Evolutionary conservation across 2,329 filamentous ascomycete genomes (phyloP).

Genomic region (Fusarium ambrosium): DNA sequence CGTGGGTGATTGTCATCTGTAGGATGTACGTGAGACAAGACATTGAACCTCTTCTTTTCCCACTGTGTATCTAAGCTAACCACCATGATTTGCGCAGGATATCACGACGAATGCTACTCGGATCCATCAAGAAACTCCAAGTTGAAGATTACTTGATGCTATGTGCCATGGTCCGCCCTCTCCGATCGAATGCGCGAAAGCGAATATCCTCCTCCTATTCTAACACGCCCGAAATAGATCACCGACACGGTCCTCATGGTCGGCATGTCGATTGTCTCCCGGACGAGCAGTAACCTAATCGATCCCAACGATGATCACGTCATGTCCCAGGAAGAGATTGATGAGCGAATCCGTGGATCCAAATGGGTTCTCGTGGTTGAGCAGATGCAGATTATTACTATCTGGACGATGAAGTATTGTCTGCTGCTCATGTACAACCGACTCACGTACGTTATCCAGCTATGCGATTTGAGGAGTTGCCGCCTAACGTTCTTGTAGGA

Average conservation of each 20-base stretch:
- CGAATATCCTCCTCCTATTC: background rate
- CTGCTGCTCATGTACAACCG: constrained; percentile 70
- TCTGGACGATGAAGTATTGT: constrained; percentile 69
- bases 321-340: constrained; percentile 52
- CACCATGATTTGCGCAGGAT: constrained; percentile 42
- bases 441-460: constrained; percentile 59
- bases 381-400: constrained; percentile 71
- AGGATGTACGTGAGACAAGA: constrained; percentile 54
- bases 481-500: constrained; percentile 47
- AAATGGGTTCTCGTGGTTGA: constrained; percentile 75
- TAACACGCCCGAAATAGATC: constrained; percentile 44
- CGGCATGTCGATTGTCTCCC: constrained; percentile 66
- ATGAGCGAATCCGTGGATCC: constrained; percentile 63
- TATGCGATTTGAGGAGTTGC: background rate
- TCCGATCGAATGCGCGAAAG: constrained; percentile 4
- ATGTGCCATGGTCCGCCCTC: constrained; percentile 60
- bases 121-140: constrained; percentile 64
- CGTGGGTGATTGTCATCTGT: constrained; percentile 54
- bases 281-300: constrained; percentile 72
- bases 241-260: constrained; percentile 69
- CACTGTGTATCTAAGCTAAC: background rate
- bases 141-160: constrained; percentile 69
- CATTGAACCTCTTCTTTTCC: background rate
- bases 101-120: constrained; percentile 56
- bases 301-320: constrained; percentile 64